These are phyloP conservation scores for Hydrangea macrophylla DNA, from an alignment of 148 eudicot genomes.

Conservation along the genomic window DNA sequence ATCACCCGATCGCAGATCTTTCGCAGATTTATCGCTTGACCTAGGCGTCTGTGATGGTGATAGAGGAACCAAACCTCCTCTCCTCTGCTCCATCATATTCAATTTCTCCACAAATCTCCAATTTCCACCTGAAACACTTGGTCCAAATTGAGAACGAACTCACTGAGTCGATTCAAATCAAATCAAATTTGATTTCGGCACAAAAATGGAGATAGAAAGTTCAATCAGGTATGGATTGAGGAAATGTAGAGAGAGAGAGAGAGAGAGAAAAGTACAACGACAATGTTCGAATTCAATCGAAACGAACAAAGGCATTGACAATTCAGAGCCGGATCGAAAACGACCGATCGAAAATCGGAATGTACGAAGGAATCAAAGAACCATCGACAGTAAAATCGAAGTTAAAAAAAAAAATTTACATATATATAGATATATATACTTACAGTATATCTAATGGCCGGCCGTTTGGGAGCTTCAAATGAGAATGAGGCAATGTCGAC, in stretches of 20 bases:
- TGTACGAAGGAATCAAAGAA: neutral
- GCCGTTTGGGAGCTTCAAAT: slow-evolving; percentile 2
- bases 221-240: slow-evolving; percentile 5
- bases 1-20: slow-evolving; percentile 76
- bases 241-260: neutral
- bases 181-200: neutral
- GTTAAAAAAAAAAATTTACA: neutral
- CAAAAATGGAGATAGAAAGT: neutral
- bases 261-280: neutral
- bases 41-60: slow-evolving; percentile 84
- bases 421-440: too few relatives aligned
- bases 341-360: slow-evolving; percentile 16
- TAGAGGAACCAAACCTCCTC: slow-evolving; percentile 46
- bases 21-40: slow-evolving; percentile 66
- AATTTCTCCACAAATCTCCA: slow-evolving; percentile 16
- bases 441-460: slow-evolving; percentile 11
- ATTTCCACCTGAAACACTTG: neutral
- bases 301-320: neutral
- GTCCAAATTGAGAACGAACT: neutral
- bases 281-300: neutral
- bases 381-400: neutral
- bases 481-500: slow-evolving; percentile 4
- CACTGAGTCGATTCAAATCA: slow-evolving; percentile 10
- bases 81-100: slow-evolving; percentile 48
- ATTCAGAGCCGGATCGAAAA: slow-evolving; percentile 15